Conservation (phyloP, 148 eudicot species). For the Cornus controversa region DNA sequence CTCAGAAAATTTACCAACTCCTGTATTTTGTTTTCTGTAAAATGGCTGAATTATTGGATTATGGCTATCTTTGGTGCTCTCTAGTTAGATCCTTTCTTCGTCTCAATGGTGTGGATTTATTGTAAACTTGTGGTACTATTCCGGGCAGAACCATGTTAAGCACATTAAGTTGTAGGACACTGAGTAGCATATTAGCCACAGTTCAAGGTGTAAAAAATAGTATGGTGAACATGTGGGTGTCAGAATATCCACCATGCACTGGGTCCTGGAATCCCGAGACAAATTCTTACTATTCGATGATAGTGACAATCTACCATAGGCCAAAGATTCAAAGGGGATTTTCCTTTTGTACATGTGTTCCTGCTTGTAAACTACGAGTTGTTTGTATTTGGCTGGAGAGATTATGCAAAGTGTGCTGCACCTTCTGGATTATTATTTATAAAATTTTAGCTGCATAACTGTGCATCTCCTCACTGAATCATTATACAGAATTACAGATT, state of each 20-base stretch:
- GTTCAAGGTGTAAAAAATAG: neutral
- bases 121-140: neutral
- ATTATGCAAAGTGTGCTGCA: neutral
- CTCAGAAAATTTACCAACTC: neutral
- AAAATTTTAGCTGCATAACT: no score
- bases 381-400: neutral
- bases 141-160: neutral
- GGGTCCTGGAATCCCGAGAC: neutral
- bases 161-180: neutral
- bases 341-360: neutral
- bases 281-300: constrained; percentile 1
- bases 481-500: no score
- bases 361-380: neutral
- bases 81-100: neutral
- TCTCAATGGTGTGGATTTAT: neutral
- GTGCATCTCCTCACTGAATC: no score
- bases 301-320: neutral
- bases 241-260: neutral
- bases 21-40: neutral
- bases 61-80: neutral
- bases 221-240: neutral
- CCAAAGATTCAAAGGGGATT: neutral
- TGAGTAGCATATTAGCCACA: neutral
- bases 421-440: neutral
- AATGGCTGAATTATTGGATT: neutral